Base-by-base conservation (phyloP, 257 asterid species). In the Cynanchum wilfordii region DNA sequence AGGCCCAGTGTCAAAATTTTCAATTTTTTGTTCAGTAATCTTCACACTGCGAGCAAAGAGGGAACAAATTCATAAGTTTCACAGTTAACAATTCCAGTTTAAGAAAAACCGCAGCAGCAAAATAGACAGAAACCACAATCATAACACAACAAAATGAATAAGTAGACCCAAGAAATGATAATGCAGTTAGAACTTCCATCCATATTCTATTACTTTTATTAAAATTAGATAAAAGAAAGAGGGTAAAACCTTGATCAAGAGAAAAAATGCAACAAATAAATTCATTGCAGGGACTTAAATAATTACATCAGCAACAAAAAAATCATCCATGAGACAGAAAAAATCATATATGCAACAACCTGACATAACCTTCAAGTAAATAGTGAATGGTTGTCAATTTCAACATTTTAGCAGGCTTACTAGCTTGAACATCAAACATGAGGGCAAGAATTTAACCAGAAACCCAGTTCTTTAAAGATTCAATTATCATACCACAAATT, bases 1-100 rank as follows among this genome's bases (percentile, higher is more conserved):
- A 11, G 90, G 89, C 56, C 96, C 96, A 6, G 91, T 71, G 81
- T 89, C 93, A 57, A 87, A 84, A 68, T 89, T 84, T 50, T 82
- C 30, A 65, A 91, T 89, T 66, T 49, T 88, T 27, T 69, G 33
- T 47, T 44, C 12, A 7, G 4, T 52, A 67, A 81, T 51, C 60
- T 80, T 73, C 78, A 91, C 79, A 2, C 97, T 91, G 86, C 74
- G 79, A 70, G 79, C 40, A 69, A 38, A 69, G 55, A 70, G 71
- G 56, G 59, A 81, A 80, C 45, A 27, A 57, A 16, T 57, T 73
- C 30, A 73, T 69, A 76, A 77, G 76, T 42, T 68, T 40, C 22
- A 30, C 11, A 27, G 52, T 9, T 45, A 58, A 44, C 2, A 45
- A 12, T 13, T 45, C 47, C 38, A 67, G 10, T 40, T 42, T 24